A percentile compares a stretch with the other conserved stretches of the same genome.
These are phyloP conservation scores for Pythium volutum DNA, from an alignment of 352 stramenopile species.

Conservation along the genomic window DNA sequence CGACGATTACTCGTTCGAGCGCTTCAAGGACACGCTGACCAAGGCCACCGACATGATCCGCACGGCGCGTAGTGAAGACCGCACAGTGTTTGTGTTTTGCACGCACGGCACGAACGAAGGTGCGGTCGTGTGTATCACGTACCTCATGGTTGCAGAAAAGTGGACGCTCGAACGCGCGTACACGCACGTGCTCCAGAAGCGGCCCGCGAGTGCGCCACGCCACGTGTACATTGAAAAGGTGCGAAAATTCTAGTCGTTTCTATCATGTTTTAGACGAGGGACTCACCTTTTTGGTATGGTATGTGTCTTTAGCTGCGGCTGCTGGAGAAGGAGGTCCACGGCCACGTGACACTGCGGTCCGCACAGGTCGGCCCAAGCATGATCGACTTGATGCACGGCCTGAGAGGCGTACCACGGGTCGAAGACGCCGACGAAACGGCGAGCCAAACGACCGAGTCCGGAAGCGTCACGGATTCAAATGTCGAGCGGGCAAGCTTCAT, in stretches of 20 bases:
- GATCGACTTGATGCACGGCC: conserved; percentile 70
- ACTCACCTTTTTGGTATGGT: not conserved
- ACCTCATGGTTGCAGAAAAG: conserved; percentile 51
- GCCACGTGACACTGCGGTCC: conserved; percentile 54
- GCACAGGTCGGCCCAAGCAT: conserved; percentile 67
- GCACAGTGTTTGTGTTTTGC: conserved; percentile 68
- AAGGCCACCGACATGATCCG: conserved; percentile 48
- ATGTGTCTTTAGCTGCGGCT: conserved; percentile 34
- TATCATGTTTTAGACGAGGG: too few relatives aligned
- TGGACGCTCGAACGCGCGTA: conserved; percentile 65
- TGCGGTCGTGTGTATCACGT: conserved; percentile 63
- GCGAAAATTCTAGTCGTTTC: not conserved
- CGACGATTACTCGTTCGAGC: conserved; percentile 59
- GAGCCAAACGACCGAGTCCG: conserved; percentile 46
- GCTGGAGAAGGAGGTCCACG: conserved; percentile 56
- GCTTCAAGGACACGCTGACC: conserved; percentile 43
- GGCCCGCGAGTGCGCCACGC: conserved; percentile 54
- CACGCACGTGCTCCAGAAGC: conserved; percentile 56
- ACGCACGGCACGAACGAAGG: conserved; percentile 74
- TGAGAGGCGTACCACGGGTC: conserved; percentile 37
- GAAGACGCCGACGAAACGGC: conserved; percentile 42
- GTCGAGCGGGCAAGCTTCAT: conserved; percentile 55
- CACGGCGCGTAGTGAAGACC: conserved; percentile 31
- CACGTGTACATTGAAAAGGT: conserved; percentile 69
- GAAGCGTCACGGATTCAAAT: conserved; percentile 29